Evolutionary conservation across 768 basidiomycete species (phyloP), one percentile per base, ranked within the genome.

Genomic region (Cytidiella melzeri): DNA sequence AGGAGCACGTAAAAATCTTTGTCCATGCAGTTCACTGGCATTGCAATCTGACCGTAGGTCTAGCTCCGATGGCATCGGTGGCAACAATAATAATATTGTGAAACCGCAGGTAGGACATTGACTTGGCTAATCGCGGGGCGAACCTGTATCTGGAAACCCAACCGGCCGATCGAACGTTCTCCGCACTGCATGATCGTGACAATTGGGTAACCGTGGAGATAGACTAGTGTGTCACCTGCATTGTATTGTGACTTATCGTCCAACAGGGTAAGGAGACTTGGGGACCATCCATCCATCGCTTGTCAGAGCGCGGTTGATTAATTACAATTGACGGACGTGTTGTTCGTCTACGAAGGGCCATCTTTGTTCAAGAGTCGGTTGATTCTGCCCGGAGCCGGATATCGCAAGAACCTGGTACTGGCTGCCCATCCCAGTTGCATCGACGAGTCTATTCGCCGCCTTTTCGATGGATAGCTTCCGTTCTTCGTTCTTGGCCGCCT

Each of bases 331-430:
- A 34, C 9, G 30, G 7, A 7, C 9, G 30, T 34, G 15, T 7
- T 27, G 24, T 41, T 40, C 40, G 44, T 52, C 45, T 24, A 52
- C 45, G 48, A 62, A 61, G 5, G 61, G 61, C 60, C 61, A 62
- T 1, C 46, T 42, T 44, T 62, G 61, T 40, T 57, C 55, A 2
- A 49, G 43, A 4, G 45, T 47, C 10, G 45, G 38, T 40, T 47
- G 43, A 5, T 12, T 30, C 13, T 48, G 18, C 36, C 30, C 54
- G 37, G 45, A 49, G 21, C 61, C 59, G 15, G 69, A 70, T 2
- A 85, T 54, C 1, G 83, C 92, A 64, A 97, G 67, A 15, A 97
- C 75, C 64, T 83, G 75, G 61, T 97, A 98, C 69, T 95, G 79
- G 34, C 64, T 72, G 0, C 96, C 95, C 95, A 98, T 98, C 18